Base-by-base conservation (phyloP, 1,139 yeast genomes). In the Meyerozyma sp. region DNA sequence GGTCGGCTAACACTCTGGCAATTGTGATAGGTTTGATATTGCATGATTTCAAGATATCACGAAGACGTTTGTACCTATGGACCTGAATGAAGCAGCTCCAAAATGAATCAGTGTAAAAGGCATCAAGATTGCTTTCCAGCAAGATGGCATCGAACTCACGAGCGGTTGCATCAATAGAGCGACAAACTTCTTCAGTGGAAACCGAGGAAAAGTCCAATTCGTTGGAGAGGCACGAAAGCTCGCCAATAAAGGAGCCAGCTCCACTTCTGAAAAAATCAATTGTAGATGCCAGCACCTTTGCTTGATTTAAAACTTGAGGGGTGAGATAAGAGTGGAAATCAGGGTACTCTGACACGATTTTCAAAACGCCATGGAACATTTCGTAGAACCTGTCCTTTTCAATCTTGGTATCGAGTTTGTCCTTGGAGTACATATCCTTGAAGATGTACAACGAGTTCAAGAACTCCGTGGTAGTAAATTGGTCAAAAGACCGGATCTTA, bases 401-500 rank as follows among this genome's bases (percentile, higher is more conserved):
- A 63, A 51, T 4, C 47, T 42, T 14, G 42, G 41, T 45, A 5
- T 49, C 50, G 23, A 63, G 45, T 40, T 59, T 57, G 32, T 54
- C 55, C 41, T 59, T 57, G 39, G 44, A 42, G 44, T 60, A 59
- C 44, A 49, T 50, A 39, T 62, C 61, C 44, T 59, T 62, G 52
- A 64, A 66, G 25, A 62, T 56, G 47, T 60, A 63, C 32, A 65
- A 48, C 8, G 59, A 54, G 48, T 62, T 66, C 44, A 59, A 51
- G 6, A 64, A 45, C 46, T 67, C 71, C 8, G 57, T 45, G 8
- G 62, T 42, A 7, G 66, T 62, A 45, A 67, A 56, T 42, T 66
- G 64, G 18, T 47, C 49, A 41, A 65, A 61, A 8, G 44, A 45
- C 5, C 43, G 47, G 42, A 63, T 52, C 42, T 62, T 59, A 34